Conservation (phyloP, 495 filamentous ascomycete genomes). For the Neurospora hispaniola region DNA sequence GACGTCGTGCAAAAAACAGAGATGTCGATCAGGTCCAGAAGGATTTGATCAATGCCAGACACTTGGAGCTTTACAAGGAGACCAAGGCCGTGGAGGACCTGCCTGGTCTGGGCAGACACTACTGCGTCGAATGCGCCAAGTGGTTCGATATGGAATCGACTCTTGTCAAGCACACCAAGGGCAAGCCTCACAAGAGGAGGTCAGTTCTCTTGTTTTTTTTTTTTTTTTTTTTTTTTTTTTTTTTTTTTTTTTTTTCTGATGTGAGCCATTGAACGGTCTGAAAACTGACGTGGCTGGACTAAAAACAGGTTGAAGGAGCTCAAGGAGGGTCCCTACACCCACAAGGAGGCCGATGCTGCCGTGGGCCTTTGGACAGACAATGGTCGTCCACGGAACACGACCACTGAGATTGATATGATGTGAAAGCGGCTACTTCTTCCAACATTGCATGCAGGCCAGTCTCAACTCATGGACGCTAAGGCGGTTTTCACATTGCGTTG, state of each 20-base stretch:
- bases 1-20: conserved; percentile 27
- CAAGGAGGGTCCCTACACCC: conserved; percentile 2
- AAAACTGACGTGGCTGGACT: neutral
- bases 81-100: conserved; percentile 76
- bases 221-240: neutral
- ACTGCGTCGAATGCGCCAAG: conserved; percentile 91
- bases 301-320: conserved; percentile 4
- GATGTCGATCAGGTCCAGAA: conserved; percentile 82
- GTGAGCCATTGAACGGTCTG: neutral
- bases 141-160: conserved; percentile 86
- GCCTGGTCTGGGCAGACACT: conserved; percentile 70
- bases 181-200: conserved; percentile 89
- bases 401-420: conserved; percentile 3
- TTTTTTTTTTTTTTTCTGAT: neutral
- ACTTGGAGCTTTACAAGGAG: conserved; percentile 65
- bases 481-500: neutral
- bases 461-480: neutral
- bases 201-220: conserved; percentile 25
- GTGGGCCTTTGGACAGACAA: conserved; percentile 3
- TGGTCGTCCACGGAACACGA: neutral
- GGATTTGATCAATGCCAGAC: conserved; percentile 64
- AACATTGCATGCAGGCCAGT: neutral
- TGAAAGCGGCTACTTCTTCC: neutral
- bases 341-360: conserved; percentile 3
- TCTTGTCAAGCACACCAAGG: conserved; percentile 63